These are phyloP conservation scores for Obba rivulosa DNA, from an alignment of 768 basidiomycete genomes.

Conservation along the genomic window DNA sequence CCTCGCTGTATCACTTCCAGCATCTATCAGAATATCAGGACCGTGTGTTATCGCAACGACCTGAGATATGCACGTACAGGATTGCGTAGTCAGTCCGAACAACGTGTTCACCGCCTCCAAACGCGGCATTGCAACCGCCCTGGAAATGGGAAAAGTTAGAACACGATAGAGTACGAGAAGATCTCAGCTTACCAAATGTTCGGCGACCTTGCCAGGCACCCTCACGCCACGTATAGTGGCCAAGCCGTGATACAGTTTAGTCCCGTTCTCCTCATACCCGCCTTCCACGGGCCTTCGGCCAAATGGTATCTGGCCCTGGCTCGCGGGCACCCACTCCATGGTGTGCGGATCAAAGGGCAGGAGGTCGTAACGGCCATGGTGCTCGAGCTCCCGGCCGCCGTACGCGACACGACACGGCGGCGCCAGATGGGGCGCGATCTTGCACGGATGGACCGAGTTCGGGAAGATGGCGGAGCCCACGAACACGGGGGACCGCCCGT, in stretches of 20 bases:
- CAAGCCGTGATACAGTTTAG: constrained; percentile 64
- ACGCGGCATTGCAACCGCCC: constrained; percentile 39
- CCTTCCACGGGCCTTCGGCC: constrained; percentile 62
- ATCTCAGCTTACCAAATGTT: constrained; percentile 50
- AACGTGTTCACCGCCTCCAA: constrained; percentile 32
- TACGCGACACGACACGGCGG: constrained; percentile 53
- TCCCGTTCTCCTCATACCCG: constrained; percentile 67
- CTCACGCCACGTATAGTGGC: constrained; percentile 42
- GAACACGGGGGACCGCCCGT: constrained; percentile 56
- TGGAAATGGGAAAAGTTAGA: constrained; percentile 9
- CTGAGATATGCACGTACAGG: constrained; percentile 29
- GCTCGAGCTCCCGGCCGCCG: constrained; percentile 54
- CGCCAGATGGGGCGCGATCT: constrained; percentile 60
- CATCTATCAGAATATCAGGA: constrained; percentile 7
- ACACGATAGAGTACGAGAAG: background rate
- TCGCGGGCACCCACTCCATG: constrained; percentile 73
- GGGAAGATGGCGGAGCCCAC: constrained; percentile 68
- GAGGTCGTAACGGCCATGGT: constrained; percentile 67
- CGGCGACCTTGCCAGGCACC: constrained; percentile 72
- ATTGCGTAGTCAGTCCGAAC: constrained; percentile 37
- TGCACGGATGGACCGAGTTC: constrained; percentile 75
- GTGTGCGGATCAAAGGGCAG: constrained; percentile 59
- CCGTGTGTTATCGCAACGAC: background rate
- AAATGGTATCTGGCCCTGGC: constrained; percentile 52
- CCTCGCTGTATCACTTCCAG: constrained; percentile 7